Evolutionary conservation across 257 asterid genomes (phyloP).

Genomic region (Lavandula angustifolia): DNA sequence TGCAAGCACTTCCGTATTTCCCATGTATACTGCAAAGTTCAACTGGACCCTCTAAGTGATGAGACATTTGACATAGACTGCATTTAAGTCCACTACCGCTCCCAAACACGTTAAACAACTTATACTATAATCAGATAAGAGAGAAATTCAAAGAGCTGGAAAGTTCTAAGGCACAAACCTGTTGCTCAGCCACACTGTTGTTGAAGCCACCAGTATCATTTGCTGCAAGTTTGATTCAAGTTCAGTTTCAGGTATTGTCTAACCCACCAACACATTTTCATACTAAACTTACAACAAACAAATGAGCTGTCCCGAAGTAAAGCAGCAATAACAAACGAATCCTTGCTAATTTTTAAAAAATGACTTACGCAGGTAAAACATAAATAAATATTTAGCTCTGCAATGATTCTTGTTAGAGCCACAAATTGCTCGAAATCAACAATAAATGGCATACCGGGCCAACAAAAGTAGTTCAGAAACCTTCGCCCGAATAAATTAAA

Average conservation of each 20-base stretch:
- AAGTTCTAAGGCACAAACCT: constrained; percentile 55
- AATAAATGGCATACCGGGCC: constrained; percentile 20
- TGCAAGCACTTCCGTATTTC: constrained; percentile 8
- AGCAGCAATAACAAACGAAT: constrained; percentile 8
- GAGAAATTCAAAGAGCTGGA: constrained; percentile 20
- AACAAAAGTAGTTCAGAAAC: constrained; percentile 8
- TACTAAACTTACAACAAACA: constrained; percentile 8
- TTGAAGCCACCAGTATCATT: constrained; percentile 96
- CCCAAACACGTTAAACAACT: neutral
- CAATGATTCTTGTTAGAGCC: constrained; percentile 8
- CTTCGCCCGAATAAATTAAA: constrained; percentile 9
- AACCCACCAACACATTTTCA: constrained; percentile 24
- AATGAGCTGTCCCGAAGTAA: neutral
- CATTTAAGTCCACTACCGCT: constrained; percentile 6
- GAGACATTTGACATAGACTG: constrained; percentile 14
- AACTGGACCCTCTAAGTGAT: constrained; percentile 6
- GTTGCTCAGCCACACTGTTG: constrained; percentile 94
- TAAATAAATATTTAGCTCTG: too few relatives aligned
- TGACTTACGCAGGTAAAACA: too few relatives aligned
- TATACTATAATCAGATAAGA: constrained; percentile 3
- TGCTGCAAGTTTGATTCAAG: constrained; percentile 54
- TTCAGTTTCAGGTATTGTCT: constrained; percentile 25
- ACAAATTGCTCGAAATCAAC: constrained; percentile 15
- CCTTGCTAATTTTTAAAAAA: constrained; percentile 5
- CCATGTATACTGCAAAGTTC: constrained; percentile 17